These are phyloP conservation scores for Rhodamnia argentea DNA, from an alignment of 345 rosid species.

Conservation along the genomic window DNA sequence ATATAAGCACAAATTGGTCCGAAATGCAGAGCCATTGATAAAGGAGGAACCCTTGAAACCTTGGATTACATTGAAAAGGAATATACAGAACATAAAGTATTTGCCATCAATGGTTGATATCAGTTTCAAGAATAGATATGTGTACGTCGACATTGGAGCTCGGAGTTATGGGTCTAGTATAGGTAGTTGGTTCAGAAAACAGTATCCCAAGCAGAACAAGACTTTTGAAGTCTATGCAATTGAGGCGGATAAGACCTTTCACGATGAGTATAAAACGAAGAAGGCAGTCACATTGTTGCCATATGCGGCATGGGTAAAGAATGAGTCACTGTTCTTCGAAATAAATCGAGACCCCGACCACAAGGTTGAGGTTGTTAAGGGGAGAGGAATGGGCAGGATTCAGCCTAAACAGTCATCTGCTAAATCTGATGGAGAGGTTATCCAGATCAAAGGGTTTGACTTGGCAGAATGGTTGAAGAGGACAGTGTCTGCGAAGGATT, in stretches of 20 bases:
- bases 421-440: conserved; percentile 44
- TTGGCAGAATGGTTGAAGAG: conserved; percentile 92
- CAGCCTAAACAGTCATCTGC: conserved; percentile 38
- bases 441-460: conserved; percentile 79
- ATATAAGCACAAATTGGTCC: conserved; percentile 52
- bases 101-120: conserved; percentile 80
- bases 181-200: conserved; percentile 94
- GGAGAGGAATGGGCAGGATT: conserved; percentile 98
- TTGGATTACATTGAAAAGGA: conserved; percentile 84
- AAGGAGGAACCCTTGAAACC: conserved; percentile 87
- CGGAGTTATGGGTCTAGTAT: conserved; percentile 96
- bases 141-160: conserved; percentile 93
- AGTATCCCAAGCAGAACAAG: conserved; percentile 88
- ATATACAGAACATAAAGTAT: conserved; percentile 66
- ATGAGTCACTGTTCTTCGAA: conserved; percentile 75
- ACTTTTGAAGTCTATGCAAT: conserved; percentile 85
- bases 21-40: conserved; percentile 65
- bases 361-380: conserved; percentile 38
- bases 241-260: conserved; percentile 76
- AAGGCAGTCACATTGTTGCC: conserved; percentile 66
- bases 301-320: conserved; percentile 93
- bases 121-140: conserved; percentile 79
- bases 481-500: conserved; percentile 66
- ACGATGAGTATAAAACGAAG: conserved; percentile 56
- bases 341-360: conserved; percentile 73